Evolutionary conservation across 2,329 filamentous ascomycete species (phyloP).

Genomic region (Macroventuria anomochaeta): DNA sequence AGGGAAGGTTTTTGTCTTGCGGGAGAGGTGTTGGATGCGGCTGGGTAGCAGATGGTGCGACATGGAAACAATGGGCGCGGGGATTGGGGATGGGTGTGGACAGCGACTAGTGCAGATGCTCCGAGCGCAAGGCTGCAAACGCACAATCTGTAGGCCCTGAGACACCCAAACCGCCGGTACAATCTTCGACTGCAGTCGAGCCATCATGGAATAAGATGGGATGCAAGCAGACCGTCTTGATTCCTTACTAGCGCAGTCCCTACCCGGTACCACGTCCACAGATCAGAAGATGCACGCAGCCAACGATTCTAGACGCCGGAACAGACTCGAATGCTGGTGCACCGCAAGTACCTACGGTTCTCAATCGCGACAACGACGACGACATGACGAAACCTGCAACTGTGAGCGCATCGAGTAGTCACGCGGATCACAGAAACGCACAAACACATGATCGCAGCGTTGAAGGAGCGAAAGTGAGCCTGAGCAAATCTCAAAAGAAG

Average conservation of each 20-base stretch:
- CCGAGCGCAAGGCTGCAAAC: background rate
- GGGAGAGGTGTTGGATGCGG: constrained; percentile 5
- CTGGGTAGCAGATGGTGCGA: constrained; percentile 2
- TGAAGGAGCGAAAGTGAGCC: too few relatives aligned
- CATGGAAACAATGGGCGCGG: background rate
- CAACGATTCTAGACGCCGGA: too few relatives aligned
- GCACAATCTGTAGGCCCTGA: background rate
- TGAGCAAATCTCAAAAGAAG: too few relatives aligned
- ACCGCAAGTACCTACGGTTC: background rate
- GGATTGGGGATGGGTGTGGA: background rate
- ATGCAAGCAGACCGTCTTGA: background rate
- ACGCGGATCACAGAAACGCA: background rate
- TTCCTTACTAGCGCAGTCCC: background rate
- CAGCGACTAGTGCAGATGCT: background rate
- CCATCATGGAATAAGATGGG: background rate
- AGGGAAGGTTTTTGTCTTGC: background rate
- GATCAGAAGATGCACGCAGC: background rate
- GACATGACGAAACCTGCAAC: background rate
- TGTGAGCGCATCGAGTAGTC: background rate
- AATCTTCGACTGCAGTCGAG: background rate
- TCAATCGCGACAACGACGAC: background rate
- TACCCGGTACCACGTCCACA: background rate
- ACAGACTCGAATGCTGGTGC: background rate
- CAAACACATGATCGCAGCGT: background rate
- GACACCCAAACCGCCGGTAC: background rate